Percentiles rank a stretch among this genome's conserved stretches.
These are phyloP conservation scores for Tolypocladium endophyticum DNA, from an alignment of 2,329 filamentous ascomycete species.

Conservation along the genomic window DNA sequence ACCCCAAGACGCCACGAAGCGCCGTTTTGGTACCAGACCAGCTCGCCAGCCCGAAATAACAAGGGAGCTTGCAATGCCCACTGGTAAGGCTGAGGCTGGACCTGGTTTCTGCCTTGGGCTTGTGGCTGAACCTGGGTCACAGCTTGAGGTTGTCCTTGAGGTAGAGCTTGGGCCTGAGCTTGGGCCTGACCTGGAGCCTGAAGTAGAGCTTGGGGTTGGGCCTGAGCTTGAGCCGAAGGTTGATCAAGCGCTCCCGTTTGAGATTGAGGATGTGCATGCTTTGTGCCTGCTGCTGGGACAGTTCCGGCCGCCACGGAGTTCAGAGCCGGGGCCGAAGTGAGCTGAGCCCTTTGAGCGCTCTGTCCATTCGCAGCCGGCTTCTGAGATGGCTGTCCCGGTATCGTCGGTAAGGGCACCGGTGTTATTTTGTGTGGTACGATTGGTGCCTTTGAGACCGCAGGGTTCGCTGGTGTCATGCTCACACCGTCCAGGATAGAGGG, in stretches of 20 bases:
- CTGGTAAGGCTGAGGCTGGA: conserved; percentile 6
- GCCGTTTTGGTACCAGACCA: conserved; percentile 39
- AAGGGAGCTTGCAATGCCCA: conserved; percentile 23
- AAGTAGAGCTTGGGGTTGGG: background rate
- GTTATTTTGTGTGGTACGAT: conserved; percentile 17
- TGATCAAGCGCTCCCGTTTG: background rate
- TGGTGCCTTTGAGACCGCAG: conserved; percentile 1
- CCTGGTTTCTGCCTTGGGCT: conserved; percentile 10
- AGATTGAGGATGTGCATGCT: conserved; percentile 2
- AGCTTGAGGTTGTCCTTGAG: conserved; percentile 2
- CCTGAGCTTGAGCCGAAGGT: conserved; percentile 2
- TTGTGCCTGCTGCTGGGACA: background rate
- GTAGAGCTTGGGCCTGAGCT: background rate
- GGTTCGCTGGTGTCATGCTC: conserved; percentile 3
- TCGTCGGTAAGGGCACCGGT: conserved; percentile 24
- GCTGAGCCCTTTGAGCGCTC: background rate
- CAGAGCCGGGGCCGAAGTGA: conserved; percentile 1
- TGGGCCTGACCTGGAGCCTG: too few species aligned
- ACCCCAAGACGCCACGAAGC: conserved; percentile 38
- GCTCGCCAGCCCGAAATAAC: conserved; percentile 36
- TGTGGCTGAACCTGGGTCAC: conserved; percentile 9
- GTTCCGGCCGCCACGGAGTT: background rate
- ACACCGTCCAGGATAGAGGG: conserved; percentile 1
- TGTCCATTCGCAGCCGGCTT: conserved; percentile 16
- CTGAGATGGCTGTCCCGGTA: conserved; percentile 21